Base-by-base conservation (phyloP, 2,329 filamentous ascomycete species). In the Microsporum canis region DNA sequence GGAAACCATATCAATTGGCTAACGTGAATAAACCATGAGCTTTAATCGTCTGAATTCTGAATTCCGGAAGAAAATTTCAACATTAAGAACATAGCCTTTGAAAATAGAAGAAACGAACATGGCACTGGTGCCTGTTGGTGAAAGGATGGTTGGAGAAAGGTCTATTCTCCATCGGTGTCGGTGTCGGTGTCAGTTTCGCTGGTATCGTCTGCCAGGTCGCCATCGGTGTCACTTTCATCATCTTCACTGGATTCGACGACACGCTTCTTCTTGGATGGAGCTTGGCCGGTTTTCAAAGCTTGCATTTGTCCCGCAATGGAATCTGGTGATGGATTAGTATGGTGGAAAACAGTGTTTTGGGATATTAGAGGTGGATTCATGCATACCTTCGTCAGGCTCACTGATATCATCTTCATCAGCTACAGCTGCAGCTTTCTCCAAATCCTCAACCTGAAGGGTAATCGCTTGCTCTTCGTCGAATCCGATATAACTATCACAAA, bases 361-460 rank as follows among this genome's bases (percentile, higher is more conserved):
- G 39, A 34, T 49, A 57, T 53, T 58, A 39, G 51, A 58, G 33
- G 31, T 8, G 3, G 5, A 31, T 17, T 55, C n/a, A 55, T 55
- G 79, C 86, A 79, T 81, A 96, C 94, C 94, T 80, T 99, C 94
- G 65, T 97, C 94, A 39, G 95, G 94, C 73, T 99, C 94, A 71
- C 89, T 95, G 66, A 99, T 99, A 62, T 99, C 94, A 69, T 96
- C 94, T 67, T 96, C 91, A 56, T 86, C 88, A 59, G 84, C 83
- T 71, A 95, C 86, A 66, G 87, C 83, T 23, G 84, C 87, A 3
- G 89, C 91, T 77, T 92, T 94, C 74, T 84, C 88, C 38, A 89
- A 86, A 68, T 97, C 91, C 70, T 96, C 91, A 6, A 99, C 90
- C 33, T 88, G 83, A 59, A 99, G 81, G 1, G 88, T 91, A 33